These are phyloP conservation scores for Neckera pumila DNA, from an alignment of 225 moss, liverwort and hornwort genomes.

Conservation along the genomic window DNA sequence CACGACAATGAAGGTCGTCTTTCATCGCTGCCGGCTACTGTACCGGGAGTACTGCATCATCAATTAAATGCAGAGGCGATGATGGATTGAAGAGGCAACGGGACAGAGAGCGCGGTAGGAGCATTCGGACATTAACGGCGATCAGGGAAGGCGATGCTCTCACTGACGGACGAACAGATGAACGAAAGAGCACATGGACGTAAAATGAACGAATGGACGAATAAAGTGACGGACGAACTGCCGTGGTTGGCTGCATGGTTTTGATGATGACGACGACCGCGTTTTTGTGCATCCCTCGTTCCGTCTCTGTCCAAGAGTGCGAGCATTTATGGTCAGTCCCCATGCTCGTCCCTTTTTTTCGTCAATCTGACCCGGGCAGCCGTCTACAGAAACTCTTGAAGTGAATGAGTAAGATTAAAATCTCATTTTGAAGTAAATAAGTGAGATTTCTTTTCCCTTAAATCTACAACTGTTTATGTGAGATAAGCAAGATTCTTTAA, in stretches of 20 bases:
- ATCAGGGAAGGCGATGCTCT: neutral
- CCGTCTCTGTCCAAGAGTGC: neutral
- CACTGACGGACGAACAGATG: neutral
- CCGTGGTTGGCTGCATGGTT: neutral
- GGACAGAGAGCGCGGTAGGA: neutral
- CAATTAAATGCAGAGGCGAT: neutral
- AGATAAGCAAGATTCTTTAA: neutral
- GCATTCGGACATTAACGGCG: neutral
- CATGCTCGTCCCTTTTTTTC: neutral
- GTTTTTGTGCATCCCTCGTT: neutral
- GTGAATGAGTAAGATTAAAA: neutral
- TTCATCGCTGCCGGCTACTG: neutral
- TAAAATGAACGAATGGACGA: neutral
- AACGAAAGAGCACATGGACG: neutral
- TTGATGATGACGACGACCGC: neutral
- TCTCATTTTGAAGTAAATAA: neutral
- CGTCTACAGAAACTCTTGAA: neutral
- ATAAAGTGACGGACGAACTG: neutral
- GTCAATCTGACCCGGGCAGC: neutral
- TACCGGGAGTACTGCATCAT: neutral
- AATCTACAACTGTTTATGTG: neutral
- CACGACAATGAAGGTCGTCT: neutral
- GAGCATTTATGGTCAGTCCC: neutral
- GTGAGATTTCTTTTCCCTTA: neutral
- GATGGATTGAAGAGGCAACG: neutral